Evolutionary conservation across 192 early-diverging fungal genomes (phyloP), one percentile per base, ranked within the genome.

Genomic region (Backusella australiensis): DNA sequence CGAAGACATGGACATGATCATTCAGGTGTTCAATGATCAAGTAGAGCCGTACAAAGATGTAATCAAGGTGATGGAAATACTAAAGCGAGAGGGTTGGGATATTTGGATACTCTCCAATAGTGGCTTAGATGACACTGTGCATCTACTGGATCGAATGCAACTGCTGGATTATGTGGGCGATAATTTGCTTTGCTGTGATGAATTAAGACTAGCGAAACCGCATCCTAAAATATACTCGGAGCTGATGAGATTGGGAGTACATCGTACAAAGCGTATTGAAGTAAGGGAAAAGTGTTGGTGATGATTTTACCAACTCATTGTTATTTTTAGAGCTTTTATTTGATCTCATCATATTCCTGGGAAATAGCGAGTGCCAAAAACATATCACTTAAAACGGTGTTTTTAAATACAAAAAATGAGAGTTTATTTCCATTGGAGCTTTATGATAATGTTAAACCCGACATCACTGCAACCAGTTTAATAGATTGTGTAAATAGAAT

Each of bases 181-280:
- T 34, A 80, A 77, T 42, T 66, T 78, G n/a, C 70, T 69, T 15
- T 69, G 72, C 36, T 82, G 81, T 65, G 81, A 82, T 59, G 77
- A 82, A 2, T 39, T 82, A 26, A 19, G 42, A 0, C 17, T 82
- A 1, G 69, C 81, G 6, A 82, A 82, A 68, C 81, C 81, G 15
- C 81, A 82, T 73, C 77, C 81, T 0, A 78, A 77, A 63, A 77
- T 82, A 41, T 82, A 82, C 26, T 68, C 72, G 12, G 71, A 78
- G 34, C 36, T 75, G 26, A 82, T 82, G 81, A 56, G 81, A 35
- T 15, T 52, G 8, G 59, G 56, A 15, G 72, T 82, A 2, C 77
- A 75, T 15, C 56, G 59, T 34, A 78, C 71, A 19, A 78, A 82
- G 44, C 35, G 44, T 34, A 82, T 82, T 66, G 81, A 82, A 66